These are phyloP conservation scores for Penstemon barbatus DNA, from an alignment of 257 asterid species.

Conservation along the genomic window DNA sequence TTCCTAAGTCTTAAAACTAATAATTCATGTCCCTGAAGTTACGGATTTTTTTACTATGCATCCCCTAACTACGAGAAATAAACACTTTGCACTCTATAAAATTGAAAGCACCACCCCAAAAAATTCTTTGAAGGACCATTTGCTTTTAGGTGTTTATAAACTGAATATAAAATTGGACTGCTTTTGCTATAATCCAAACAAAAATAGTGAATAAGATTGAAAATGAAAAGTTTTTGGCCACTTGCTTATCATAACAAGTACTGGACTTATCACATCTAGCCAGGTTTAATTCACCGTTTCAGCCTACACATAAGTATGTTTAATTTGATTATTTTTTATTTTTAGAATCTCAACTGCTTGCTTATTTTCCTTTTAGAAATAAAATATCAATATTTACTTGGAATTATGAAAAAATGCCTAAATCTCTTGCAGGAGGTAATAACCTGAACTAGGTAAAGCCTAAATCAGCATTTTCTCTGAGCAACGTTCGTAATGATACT, in stretches of 20 bases:
- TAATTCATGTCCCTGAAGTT: too few species aligned
- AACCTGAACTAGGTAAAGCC: too few species aligned
- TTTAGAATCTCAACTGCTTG: neutral
- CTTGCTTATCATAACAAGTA: constrained; percentile 16
- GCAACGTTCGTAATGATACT: too few species aligned
- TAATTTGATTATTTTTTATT: neutral
- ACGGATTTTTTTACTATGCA: too few species aligned
- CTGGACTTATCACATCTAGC: constrained; percentile 27
- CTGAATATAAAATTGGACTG: neutral
- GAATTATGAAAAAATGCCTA: too few species aligned
- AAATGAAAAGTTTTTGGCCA: neutral
- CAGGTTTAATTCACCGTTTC: constrained; percentile 17
- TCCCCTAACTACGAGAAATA: too few species aligned
- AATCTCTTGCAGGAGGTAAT: too few species aligned
- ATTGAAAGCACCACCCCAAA: neutral
- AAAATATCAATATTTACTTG: too few species aligned
- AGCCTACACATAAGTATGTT: neutral
- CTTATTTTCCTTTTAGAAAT: neutral
- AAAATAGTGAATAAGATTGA: neutral
- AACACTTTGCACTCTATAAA: too few species aligned
- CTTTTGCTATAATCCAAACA: neutral
- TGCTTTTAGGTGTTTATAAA: neutral
- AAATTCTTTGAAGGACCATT: neutral
- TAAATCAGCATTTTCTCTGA: too few species aligned
- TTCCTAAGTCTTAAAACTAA: too few species aligned